These are phyloP conservation scores for Verticillium nubilum DNA, from an alignment of 2,329 filamentous ascomycete species.

Conservation along the genomic window DNA sequence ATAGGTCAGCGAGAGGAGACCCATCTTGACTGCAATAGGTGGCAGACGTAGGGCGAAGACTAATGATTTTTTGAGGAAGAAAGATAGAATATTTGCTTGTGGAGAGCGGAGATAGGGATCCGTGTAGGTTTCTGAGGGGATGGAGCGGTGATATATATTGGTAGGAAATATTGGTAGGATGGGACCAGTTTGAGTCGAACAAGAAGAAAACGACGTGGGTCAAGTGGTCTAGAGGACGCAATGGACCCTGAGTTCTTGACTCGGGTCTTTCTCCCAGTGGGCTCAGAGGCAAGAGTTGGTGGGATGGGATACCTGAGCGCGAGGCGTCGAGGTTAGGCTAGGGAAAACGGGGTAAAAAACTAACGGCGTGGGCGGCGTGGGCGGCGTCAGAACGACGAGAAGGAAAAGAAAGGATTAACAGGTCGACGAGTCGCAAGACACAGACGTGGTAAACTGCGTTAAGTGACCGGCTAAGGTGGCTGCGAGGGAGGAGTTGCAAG, in stretches of 20 bases:
- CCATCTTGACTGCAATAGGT: slow-evolving; percentile 14
- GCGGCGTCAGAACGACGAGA: not conserved
- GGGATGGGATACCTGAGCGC: not conserved
- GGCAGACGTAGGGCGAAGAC: not conserved
- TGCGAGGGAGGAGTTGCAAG: not conserved
- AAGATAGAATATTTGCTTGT: not conserved
- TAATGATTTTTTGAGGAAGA: no score
- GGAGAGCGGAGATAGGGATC: not conserved
- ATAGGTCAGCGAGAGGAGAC: slow-evolving; percentile 38
- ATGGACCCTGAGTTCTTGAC: not conserved
- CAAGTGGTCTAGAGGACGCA: not conserved
- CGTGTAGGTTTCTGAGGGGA: not conserved
- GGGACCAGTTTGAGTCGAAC: not conserved
- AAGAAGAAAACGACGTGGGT: not conserved
- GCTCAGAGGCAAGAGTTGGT: not conserved
- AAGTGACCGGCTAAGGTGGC: not conserved
- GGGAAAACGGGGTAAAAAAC: not conserved
- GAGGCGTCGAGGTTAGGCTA: not conserved
- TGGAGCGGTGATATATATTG: not conserved
- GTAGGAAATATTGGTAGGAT: not conserved
- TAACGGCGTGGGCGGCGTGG: not conserved
- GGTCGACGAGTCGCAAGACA: not conserved
- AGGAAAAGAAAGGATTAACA: not conserved
- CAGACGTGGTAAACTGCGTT: not conserved
- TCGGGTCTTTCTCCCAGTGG: not conserved